Base-by-base conservation (phyloP, 139 green algal species). In the Coelastrella sp. region DNA sequence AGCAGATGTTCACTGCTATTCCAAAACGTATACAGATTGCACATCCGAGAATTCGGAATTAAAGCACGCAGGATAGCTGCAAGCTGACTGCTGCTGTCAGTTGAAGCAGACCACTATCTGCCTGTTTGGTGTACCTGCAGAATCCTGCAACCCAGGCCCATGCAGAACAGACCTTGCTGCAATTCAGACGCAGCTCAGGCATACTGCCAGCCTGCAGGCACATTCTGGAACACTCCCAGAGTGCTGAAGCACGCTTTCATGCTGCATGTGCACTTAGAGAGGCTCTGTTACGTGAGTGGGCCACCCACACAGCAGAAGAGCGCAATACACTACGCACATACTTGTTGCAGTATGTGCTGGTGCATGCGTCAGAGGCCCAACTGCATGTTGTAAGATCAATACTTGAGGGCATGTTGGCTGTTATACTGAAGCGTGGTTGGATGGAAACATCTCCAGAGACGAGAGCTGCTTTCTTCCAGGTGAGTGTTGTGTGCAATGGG, bases 391-490 rank as follows among this genome's bases (percentile, higher is more conserved):
- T 87, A 5, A 59, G 73, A 3, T 71, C 72, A 5, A 71, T 66
- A 17, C 75, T 94, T 50, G 62, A 93, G 6, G 89, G 45, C 13
- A 82, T 87, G 1, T 41, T 89, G 8, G 94, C 93, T 13, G 68
- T 90, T 17, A 82, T 97, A 57, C 84, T 96, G 9, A 97, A 97
- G 83, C 91, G 94, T 27, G 88, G 89, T 57, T 97, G 94, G 94
- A 23, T 89, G 62, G 92, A 93, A 7, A 32, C 66, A 7, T 34
- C 34, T 2, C 9, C 69, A 1, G 84, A 84, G 4, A 79, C 3
- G 4, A 30, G 77, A 17, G 78, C 86, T 23, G 87, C 83, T 0
- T 89, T 90, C 71, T 92, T 96, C 63, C 59, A 84, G 30, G 79
- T 85, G 79, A 81, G 63, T 50, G 87, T 23, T 25, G 11, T 9